Evolutionary conservation across 257 asterid species (phyloP).

Genomic region (Solanum commersonii): DNA sequence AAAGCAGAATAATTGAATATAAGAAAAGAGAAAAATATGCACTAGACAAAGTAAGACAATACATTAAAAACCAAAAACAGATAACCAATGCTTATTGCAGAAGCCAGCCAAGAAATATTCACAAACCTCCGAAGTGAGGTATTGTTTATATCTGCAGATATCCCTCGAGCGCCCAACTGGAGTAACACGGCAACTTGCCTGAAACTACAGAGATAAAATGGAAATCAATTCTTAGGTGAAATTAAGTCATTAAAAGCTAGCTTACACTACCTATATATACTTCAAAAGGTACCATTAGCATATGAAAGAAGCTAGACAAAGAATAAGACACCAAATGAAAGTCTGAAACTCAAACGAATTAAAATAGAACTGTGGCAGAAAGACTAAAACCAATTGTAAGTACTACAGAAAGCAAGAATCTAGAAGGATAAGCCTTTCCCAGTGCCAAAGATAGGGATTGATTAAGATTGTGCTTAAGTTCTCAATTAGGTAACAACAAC

Average conservation of each 20-base stretch:
- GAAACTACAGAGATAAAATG: slow-evolving; percentile 29
- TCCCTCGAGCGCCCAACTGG: slow-evolving; percentile 28
- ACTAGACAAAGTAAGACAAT: neutral
- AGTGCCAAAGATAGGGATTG: neutral
- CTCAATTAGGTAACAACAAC: neutral
- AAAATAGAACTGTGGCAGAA: neutral
- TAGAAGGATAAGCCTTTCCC: neutral
- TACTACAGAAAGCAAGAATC: neutral
- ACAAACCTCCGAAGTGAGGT: slow-evolving; percentile 43
- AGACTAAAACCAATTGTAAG: neutral
- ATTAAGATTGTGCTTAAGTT: neutral
- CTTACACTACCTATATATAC: neutral
- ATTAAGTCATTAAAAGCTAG: neutral
- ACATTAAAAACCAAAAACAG: neutral
- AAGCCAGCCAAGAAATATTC: neutral
- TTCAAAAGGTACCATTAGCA: neutral
- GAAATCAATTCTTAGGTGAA: neutral
- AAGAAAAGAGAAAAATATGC: neutral
- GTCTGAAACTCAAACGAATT: neutral
- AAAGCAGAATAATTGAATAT: slow-evolving; percentile 4
- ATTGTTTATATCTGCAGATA: slow-evolving; percentile 24
- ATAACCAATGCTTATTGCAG: neutral
- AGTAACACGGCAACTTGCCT: slow-evolving; percentile 12
- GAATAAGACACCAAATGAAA: neutral
- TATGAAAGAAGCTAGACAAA: neutral